Base-by-base conservation (phyloP, 768 basidiomycete species). In the Chlorophyllum brunneum region DNA sequence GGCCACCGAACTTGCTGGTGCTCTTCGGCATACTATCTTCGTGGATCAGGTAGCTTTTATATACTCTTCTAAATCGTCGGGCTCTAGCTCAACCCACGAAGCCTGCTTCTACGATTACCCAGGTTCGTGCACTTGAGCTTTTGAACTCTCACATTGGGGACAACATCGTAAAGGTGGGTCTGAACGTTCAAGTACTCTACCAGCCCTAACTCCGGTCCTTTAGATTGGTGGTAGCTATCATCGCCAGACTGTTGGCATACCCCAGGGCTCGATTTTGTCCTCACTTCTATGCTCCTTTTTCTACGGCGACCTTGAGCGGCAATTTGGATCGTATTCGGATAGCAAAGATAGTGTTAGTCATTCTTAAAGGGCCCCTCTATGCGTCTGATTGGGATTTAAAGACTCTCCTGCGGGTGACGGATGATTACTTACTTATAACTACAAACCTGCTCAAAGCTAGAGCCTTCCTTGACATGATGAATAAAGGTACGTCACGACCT, bases 201-300 rank as follows among this genome's bases (percentile, higher is more conserved):
- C 34, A n/a, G 4, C 34, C 11, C 11, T 36, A 11, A 57, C 37
- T 37, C 27, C 55, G 29, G 33, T 27, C 33, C 22, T 29, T 13
- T 57, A 95, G 92, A 93, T 97, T 47, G 90, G 88, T 1, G 60
- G 70, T n/a, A 68, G 79, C 36, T 92, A 86, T 62, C 95, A 87
- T 63, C 83, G 87, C 10, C 97, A 99, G 66, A 80, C 78, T n/a
- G 80, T 91, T 24, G 97, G 97, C 2, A 99, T 99, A 20, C 95
- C 97, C 1, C 97, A 99, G 67, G 97, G 97, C 18, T 98, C 95
- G 2, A 83, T 94, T n/a, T 70, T 98, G n/a, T 97, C 94, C 5
- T 80, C 88, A 0, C 63, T 98, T n/a, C 70, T 99, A 1, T 99
- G 97, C 65, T 88, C 89, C 1, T 90, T 95, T 67, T 97, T 92